These are phyloP conservation scores for Saccharum officinarum DNA, from an alignment of 176 grass and related monocot genomes.

Conservation along the genomic window DNA sequence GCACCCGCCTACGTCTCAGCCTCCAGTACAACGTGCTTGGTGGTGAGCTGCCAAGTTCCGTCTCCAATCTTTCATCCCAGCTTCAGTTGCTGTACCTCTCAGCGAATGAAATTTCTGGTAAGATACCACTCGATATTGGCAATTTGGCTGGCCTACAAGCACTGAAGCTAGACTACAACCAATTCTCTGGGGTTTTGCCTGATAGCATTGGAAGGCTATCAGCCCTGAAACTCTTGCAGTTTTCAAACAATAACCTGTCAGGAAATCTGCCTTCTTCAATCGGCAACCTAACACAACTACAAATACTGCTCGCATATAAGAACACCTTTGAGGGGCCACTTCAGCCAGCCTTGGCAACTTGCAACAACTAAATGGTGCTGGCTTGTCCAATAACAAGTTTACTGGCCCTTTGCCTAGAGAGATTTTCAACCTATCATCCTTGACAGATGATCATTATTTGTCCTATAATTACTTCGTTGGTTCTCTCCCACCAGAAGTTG, in stretches of 20 bases:
- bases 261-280: neutral
- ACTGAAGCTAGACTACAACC: slow-evolving; percentile 15
- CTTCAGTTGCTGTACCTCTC: slow-evolving; percentile 37
- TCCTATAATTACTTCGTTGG: neutral
- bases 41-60: slow-evolving; percentile 19
- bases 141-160: slow-evolving; percentile 33
- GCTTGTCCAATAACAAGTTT: neutral
- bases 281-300: neutral
- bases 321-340: neutral
- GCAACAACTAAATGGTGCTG: neutral
- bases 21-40: slow-evolving; percentile 33
- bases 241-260: neutral
- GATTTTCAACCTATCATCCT: slow-evolving; percentile 1
- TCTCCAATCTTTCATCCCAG: slow-evolving; percentile 29
- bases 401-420: neutral
- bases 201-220: slow-evolving; percentile 28
- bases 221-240: neutral
- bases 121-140: slow-evolving; percentile 30
- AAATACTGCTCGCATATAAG: neutral
- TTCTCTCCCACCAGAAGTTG: neutral
- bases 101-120: slow-evolving; percentile 41
- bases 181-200: slow-evolving; percentile 26
- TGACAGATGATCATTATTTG: neutral
- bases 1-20: slow-evolving; percentile 31
- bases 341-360: neutral